phyloP scores from a whole-genome alignment of 2,329 filamentous ascomycete genomes.

The Sarocladium strictum region DNA sequence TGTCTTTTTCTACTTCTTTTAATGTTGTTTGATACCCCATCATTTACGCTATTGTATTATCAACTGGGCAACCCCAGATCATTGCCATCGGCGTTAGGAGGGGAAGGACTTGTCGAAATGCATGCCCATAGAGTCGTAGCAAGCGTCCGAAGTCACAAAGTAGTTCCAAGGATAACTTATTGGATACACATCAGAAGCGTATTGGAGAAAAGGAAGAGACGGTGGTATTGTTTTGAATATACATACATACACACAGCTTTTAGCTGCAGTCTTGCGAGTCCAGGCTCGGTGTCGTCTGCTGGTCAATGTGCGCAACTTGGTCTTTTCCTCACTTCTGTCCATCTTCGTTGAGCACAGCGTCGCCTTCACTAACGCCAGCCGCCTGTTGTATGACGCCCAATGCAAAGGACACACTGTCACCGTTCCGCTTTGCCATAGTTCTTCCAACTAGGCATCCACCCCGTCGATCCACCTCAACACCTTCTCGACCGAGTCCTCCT shows the following conservation, averaged over 20 bases:
- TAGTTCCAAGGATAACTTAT: background rate
- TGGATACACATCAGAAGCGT: no score
- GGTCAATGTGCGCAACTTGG: no score
- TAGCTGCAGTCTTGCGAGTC: no score
- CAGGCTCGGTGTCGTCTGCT: no score
- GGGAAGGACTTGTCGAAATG: background rate
- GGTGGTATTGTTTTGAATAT: background rate
- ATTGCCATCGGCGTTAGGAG: background rate
- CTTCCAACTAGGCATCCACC: background rate
- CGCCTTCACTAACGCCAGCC: no score
- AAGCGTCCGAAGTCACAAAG: background rate
- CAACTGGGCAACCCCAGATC: background rate
- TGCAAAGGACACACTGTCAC: no score
- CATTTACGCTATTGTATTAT: conserved; percentile 4
- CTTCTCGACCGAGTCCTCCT: conserved; percentile 17
- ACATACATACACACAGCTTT: no score
- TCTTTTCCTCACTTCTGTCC: no score
- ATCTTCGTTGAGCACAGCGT: no score
- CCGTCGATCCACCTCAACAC: background rate
- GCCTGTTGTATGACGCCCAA: no score
- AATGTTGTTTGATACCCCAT: conserved; percentile 22
- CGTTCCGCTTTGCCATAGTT: no score
- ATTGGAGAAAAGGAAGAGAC: no score
- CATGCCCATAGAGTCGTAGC: background rate
- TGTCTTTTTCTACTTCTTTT: conserved; percentile 18